Evolutionary conservation across 225 moss, liverwort and hornwort species (phyloP).

Genomic region (Sphagnum tenellum): DNA sequence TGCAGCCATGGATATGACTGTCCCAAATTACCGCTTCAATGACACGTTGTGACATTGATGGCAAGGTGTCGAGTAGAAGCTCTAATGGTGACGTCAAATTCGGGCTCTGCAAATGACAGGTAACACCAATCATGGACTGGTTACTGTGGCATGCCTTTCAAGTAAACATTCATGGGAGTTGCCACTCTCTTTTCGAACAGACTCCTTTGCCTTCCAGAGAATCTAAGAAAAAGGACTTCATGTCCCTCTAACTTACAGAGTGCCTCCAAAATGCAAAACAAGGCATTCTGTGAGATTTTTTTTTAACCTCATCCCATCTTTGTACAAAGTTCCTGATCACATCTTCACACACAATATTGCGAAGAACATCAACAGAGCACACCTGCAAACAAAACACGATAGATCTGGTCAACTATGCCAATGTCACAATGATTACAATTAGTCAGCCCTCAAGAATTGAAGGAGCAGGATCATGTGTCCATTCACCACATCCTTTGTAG

Average conservation of each 20-base stretch:
- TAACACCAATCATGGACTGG: not conserved
- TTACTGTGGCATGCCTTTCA: no score
- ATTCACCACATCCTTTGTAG: no score
- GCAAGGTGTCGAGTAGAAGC: constrained; percentile 57
- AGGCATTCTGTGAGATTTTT: not conserved
- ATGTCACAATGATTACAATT: no score
- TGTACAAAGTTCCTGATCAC: constrained; percentile 11
- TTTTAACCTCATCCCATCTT: constrained; percentile 11
- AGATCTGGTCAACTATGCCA: no score
- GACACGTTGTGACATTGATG: constrained; percentile 69
- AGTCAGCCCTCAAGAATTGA: no score
- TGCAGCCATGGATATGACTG: not conserved
- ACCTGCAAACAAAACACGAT: constrained; percentile 26
- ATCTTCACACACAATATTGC: constrained; percentile 65
- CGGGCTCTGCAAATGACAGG: constrained; percentile 15
- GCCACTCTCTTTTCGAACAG: no score
- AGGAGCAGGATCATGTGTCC: no score
- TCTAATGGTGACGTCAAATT: constrained; percentile 35
- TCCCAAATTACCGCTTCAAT: constrained; percentile 78
- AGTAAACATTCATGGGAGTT: no score
- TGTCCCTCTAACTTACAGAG: no score
- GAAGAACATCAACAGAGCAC: constrained; percentile 75
- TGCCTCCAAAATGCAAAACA: no score
- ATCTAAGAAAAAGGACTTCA: no score
- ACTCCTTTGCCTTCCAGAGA: no score